These are phyloP conservation scores for Panellus pusillus DNA, from an alignment of 768 basidiomycete species.

Conservation along the genomic window DNA sequence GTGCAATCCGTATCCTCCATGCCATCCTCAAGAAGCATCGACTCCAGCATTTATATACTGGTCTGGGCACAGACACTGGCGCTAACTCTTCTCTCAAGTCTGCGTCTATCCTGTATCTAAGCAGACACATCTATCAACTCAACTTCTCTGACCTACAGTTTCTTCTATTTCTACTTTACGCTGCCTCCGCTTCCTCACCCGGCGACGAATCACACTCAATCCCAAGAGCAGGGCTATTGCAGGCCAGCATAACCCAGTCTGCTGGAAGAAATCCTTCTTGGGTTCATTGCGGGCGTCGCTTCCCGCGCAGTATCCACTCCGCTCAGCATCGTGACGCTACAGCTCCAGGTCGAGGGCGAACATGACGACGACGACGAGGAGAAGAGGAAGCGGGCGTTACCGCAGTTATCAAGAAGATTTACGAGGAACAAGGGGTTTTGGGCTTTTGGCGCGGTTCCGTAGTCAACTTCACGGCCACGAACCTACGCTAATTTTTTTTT, in stretches of 20 bases:
- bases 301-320: conserved; percentile 57
- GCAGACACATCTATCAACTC: not conserved
- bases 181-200: conserved; percentile 44
- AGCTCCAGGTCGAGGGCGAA: conserved; percentile 46
- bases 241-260: conserved; percentile 33
- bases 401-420: conserved; percentile 42
- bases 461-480: not conserved
- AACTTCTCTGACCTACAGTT: conserved; percentile 35
- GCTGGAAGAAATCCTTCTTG: conserved; percentile 52
- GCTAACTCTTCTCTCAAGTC: conserved; percentile 53
- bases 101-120: not conserved
- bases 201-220: conserved; percentile 26
- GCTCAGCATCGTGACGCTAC: conserved; percentile 54
- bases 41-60: conserved; percentile 47
- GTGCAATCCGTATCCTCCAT: conserved; percentile 39
- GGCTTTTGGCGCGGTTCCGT: conserved; percentile 60
- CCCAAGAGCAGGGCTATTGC: not conserved
- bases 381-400: conserved; percentile 24
- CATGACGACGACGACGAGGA: conserved; percentile 31
- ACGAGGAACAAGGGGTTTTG: conserved; percentile 44
- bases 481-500: not conserved
- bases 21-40: conserved; percentile 42
- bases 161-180: conserved; percentile 61
- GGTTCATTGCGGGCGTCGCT: conserved; percentile 57
- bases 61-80: conserved; percentile 50